Evolutionary conservation across 2,329 filamentous ascomycete species (phyloP).

Genomic region (Phaeosphaeria sp.): DNA sequence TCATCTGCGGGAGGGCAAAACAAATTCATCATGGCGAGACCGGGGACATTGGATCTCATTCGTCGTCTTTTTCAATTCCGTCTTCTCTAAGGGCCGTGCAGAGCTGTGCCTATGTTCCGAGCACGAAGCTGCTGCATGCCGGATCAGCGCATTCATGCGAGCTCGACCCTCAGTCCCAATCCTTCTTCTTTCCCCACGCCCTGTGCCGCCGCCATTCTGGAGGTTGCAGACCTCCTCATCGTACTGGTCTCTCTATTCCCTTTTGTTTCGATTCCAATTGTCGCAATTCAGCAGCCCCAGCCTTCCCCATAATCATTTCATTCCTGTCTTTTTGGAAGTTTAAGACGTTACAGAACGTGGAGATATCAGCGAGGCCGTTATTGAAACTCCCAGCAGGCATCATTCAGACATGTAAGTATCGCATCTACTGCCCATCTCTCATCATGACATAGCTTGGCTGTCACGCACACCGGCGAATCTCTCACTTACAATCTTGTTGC

Average conservation of each 20-base stretch:
- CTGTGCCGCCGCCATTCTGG: conserved; percentile 36
- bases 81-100: conserved; percentile 39
- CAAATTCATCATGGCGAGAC: conserved; percentile 40
- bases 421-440: not conserved
- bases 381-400: not conserved
- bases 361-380: not conserved
- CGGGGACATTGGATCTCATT: conserved; percentile 36
- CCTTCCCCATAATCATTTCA: conserved; percentile 13
- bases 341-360: not conserved
- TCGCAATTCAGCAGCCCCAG: conserved; percentile 20
- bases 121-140: conserved; percentile 35
- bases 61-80: conserved; percentile 30
- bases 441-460: not conserved
- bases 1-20: conserved; percentile 28
- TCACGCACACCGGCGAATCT: not conserved
- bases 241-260: conserved; percentile 12
- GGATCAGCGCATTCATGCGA: conserved; percentile 44
- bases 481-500: not conserved
- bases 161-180: conserved; percentile 30
- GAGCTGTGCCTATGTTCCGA: conserved; percentile 35
- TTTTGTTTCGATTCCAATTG: conserved; percentile 15
- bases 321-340: not conserved
- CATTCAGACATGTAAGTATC: not conserved
- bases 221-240: conserved; percentile 23
- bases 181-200: conserved; percentile 32